phyloP scores from a whole-genome alignment of 2,329 filamentous ascomycete genomes.

The Rugonectria rugulosa region DNA sequence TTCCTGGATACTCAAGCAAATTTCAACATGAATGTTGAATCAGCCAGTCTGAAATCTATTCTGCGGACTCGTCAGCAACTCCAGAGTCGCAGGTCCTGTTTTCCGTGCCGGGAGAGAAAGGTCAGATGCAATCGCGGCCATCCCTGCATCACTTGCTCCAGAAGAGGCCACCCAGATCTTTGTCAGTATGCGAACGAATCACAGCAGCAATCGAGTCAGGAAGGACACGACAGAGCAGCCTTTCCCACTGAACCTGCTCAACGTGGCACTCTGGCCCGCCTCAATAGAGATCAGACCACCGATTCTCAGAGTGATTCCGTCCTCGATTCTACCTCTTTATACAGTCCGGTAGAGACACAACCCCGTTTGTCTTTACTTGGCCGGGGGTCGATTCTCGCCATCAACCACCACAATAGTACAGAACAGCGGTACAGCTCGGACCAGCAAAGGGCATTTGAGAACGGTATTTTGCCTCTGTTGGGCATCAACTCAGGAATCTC shows the following conservation, averaged over 20 bases:
- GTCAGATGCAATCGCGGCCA: conserved; percentile 9
- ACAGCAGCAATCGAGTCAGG: background rate
- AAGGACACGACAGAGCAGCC: background rate
- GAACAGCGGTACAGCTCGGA: conserved; percentile 15
- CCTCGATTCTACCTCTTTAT: background rate
- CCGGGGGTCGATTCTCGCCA: conserved; percentile 24
- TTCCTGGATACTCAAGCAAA: no score
- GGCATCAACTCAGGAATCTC: conserved; percentile 13
- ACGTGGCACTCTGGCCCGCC: background rate
- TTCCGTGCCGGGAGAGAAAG: conserved; percentile 13
- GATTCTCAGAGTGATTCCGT: no score
- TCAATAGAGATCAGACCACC: no score
- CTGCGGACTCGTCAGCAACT: conserved; percentile 4
- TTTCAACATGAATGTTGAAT: background rate
- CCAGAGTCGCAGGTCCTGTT: conserved; percentile 11
- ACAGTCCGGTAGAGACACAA: conserved; percentile 2
- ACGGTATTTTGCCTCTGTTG: conserved; percentile 24
- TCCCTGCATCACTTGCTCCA: conserved; percentile 12
- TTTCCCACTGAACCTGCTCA: background rate
- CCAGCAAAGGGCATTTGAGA: conserved; percentile 24
- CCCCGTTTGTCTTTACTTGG: conserved; percentile 18
- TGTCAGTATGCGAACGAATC: conserved; percentile 7
- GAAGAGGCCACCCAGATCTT: conserved; percentile 15
- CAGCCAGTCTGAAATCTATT: background rate
- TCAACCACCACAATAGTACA: conserved; percentile 11